These are phyloP conservation scores for Pleurotus tuoliensis DNA, from an alignment of 768 basidiomycete genomes.

Conservation along the genomic window DNA sequence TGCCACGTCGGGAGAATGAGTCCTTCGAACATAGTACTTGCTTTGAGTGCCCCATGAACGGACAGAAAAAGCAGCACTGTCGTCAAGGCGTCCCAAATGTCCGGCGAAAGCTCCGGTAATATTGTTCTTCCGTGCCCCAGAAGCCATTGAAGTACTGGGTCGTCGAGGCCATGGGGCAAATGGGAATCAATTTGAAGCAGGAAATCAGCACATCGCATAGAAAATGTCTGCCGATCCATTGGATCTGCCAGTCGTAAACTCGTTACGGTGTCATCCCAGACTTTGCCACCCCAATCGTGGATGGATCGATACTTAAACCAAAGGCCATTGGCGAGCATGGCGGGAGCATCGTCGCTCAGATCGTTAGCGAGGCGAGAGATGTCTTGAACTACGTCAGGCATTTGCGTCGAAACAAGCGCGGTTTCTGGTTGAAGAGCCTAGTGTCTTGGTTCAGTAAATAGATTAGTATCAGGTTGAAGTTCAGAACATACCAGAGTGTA, in stretches of 20 bases:
- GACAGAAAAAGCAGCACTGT: constrained; percentile 61
- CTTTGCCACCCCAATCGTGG: constrained; percentile 73
- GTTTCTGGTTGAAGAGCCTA: constrained; percentile 47
- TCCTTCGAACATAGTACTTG: constrained; percentile 69
- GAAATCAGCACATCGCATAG: constrained; percentile 66
- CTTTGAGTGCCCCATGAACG: constrained; percentile 63
- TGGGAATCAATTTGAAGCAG: constrained; percentile 74
- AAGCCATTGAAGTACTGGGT: constrained; percentile 70
- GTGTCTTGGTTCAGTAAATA: not conserved
- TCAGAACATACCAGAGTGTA: constrained; percentile 53
- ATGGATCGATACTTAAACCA: constrained; percentile 83
- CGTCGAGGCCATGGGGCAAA: constrained; percentile 68
- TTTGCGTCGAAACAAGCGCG: constrained; percentile 30
- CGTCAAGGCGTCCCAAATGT: constrained; percentile 66
- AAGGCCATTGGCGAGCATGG: constrained; percentile 67
- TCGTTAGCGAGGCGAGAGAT: constrained; percentile 65
- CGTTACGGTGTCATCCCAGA: constrained; percentile 80
- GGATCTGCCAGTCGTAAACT: constrained; percentile 54
- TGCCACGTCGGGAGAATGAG: constrained; percentile 80
- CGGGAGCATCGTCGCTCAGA: constrained; percentile 55
- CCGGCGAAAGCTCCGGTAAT: constrained; percentile 51
- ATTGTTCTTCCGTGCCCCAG: constrained; percentile 63
- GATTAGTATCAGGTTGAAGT: not conserved
- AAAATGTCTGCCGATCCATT: constrained; percentile 44
- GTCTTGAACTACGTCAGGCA: constrained; percentile 54